phyloP scores from a whole-genome alignment of 2,329 filamentous ascomycete genomes.

The Bipolaris cookei region DNA sequence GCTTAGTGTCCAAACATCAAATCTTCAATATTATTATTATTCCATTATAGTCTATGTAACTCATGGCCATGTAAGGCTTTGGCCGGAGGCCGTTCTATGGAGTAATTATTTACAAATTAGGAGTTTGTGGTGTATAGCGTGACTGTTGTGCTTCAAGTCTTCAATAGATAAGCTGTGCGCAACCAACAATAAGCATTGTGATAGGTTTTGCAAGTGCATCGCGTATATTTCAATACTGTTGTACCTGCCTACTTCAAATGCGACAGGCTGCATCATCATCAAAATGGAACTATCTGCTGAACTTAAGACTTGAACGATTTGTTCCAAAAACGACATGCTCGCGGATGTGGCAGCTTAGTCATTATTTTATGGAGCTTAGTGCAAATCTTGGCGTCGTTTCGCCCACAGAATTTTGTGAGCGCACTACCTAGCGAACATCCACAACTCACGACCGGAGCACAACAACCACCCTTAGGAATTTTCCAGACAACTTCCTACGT shows the following conservation, averaged over 20 bases:
- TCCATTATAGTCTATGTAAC: no score
- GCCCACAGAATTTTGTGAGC: constrained; percentile 21
- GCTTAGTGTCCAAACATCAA: neutral
- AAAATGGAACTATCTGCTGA: neutral
- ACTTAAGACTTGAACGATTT: neutral
- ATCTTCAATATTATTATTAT: no score
- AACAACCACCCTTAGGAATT: constrained; percentile 42
- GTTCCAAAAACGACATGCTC: neutral
- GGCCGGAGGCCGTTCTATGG: no score
- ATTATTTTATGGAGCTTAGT: constrained; percentile 13
- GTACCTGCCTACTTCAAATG: neutral
- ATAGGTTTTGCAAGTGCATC: neutral
- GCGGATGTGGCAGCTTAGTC: neutral
- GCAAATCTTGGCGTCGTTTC: constrained; percentile 27
- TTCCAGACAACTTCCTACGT: constrained; percentile 41
- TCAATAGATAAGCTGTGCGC: neutral
- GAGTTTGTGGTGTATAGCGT: no score
- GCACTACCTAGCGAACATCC: constrained; percentile 5
- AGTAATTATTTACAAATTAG: no score
- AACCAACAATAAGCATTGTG: neutral
- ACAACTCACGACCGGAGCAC: constrained; percentile 40
- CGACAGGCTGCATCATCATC: neutral
- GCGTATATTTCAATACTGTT: no score
- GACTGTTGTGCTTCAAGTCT: no score
- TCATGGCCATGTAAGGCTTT: no score